Evolutionary conservation across 371 early-diverging fungal genomes (phyloP), one percentile per base, ranked within the genome.

Genomic region (Mortierella sp.): DNA sequence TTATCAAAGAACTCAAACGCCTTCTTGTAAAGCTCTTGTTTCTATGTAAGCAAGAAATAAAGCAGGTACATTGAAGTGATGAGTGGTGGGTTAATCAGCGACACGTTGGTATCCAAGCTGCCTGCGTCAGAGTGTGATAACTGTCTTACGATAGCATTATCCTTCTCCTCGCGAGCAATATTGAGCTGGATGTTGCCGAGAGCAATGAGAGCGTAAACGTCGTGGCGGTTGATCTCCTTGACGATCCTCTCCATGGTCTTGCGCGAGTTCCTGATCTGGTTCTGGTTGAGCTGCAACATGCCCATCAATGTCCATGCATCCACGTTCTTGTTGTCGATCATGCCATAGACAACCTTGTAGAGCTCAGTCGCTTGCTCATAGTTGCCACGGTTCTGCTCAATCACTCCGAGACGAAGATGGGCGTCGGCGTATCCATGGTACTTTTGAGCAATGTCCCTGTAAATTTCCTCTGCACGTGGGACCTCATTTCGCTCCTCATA

Each of bases 1-100:
- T 95, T 97, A 46, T 92, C 92, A 82, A 95, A 98, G 80, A 95
- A 97, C 83, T 97, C 95, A 65, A 94, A 86, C 0, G 97, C 96
- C 58, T 95, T 90, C 74, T 93, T 94, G 83, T 94, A 94, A 44
- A 92, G 83, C 51, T 91, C 91, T 71, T 88, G 80, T 55, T 92
- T 88, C 79, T 89, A 75, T 16, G 29, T 29, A 29, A 16, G 21
- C 1, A 12, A 1, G 27, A 43, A 7, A 55, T 32, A 5, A 48
- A 49, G 8, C 21, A 65, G 38, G 65, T 41, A 60, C 18, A 10
- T 49, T 72, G 43, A 65, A 63, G 70, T n/a, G 51, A 80, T 16
- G 16, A 27, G 12, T 35, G 38, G 32, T 16, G 27, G 24, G 12
- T 70, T 48, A 46, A 12, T 6, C 6, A 14, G 32, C 6, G 16